Percentiles rank a stretch among this genome's conserved stretches.
These are phyloP conservation scores for Claviceps cyperi DNA, from an alignment of 2,329 filamentous ascomycete genomes.

Conservation along the genomic window DNA sequence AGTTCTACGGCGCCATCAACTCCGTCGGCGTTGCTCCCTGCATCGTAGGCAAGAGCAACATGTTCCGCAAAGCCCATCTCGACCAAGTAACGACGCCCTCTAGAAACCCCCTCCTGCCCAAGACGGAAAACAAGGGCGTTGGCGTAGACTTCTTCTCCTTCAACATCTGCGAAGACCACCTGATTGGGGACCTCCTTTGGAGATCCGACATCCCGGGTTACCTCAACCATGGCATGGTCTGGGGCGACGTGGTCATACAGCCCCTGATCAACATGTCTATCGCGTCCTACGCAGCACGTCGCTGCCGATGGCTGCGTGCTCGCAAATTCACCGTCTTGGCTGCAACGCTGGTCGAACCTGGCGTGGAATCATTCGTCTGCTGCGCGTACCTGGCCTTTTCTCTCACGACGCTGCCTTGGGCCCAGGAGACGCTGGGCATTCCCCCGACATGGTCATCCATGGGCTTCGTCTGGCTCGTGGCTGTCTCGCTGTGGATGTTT, in stretches of 20 bases:
- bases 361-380: constrained; percentile 78
- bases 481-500: constrained; percentile 55
- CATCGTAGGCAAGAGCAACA: constrained; percentile 92
- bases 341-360: constrained; percentile 84
- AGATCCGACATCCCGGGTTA: constrained; percentile 47
- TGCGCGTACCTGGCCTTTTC: constrained; percentile 69
- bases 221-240: constrained; percentile 69
- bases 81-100: constrained; percentile 50
- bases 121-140: constrained; percentile 28
- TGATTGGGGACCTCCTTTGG: constrained; percentile 90
- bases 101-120: constrained; percentile 28
- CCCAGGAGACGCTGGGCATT: constrained; percentile 36
- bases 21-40: constrained; percentile 82
- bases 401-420: constrained; percentile 56
- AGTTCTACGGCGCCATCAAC: constrained; percentile 97
- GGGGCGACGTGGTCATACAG: constrained; percentile 78
- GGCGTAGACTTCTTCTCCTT: constrained; percentile 89
- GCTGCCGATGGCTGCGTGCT: constrained; percentile 82
- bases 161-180: constrained; percentile 95
- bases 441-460: constrained; percentile 56
- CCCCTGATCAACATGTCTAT: constrained; percentile 75
- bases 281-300: constrained; percentile 59
- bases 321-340: constrained; percentile 85
- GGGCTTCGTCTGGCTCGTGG: constrained; percentile 47
- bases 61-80: constrained; percentile 90